Conservation (phyloP, 2,329 filamentous ascomycete species). For the Lasiodiplodia gonubiensis region DNA sequence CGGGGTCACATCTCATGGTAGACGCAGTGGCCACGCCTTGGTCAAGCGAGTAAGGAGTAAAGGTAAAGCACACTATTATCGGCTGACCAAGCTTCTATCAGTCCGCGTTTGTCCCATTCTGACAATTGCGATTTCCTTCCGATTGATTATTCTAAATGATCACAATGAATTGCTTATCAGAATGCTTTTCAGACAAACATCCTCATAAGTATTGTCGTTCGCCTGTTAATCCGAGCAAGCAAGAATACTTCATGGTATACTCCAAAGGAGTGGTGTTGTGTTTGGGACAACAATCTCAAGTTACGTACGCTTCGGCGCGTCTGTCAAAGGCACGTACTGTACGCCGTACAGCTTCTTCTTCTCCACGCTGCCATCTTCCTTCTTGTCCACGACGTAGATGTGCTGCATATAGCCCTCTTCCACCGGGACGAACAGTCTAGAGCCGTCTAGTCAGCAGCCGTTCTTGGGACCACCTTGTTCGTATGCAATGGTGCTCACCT, state of each 20-base stretch:
- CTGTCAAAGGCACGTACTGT: constrained; percentile 77
- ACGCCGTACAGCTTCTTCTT: constrained; percentile 72
- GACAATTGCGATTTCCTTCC: neutral
- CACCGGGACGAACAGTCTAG: constrained; percentile 76
- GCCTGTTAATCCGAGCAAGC: neutral
- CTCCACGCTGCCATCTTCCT: constrained; percentile 64
- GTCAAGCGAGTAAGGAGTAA: neutral
- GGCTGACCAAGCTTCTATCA: neutral
- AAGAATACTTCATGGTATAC: no score
- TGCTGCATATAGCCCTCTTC: constrained; percentile 64
- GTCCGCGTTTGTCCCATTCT: neutral
- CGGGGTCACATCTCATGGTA: neutral
- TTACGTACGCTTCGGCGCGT: constrained; percentile 58
- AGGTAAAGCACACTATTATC: neutral
- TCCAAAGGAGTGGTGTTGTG: no score
- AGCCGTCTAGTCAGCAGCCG: neutral
- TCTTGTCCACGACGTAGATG: constrained; percentile 78
- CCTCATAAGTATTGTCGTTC: neutral
- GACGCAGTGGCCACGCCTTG: neutral
- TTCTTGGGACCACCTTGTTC: neutral
- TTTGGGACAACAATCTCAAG: constrained; percentile 21
- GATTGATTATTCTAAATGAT: neutral
- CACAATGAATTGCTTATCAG: neutral
- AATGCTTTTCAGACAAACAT: neutral
- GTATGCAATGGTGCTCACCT: constrained; percentile 33